Evolutionary conservation across 257 asterid genomes (phyloP), one percentile per base, ranked within the genome.

Genomic region (Jasminum sambac): DNA sequence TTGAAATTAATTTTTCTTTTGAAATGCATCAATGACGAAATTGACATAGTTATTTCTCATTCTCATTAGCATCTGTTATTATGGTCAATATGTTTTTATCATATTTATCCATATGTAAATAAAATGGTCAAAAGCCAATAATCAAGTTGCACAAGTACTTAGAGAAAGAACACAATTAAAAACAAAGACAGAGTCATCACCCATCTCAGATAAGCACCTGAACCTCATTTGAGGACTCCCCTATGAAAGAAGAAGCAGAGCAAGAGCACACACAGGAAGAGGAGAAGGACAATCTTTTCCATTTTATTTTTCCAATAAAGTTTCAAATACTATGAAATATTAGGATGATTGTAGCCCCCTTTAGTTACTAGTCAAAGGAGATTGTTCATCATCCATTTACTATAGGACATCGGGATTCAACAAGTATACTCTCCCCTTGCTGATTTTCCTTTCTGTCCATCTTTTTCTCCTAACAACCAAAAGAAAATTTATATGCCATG

Each of bases 291-390:
- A 30, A n/a, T 57, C 23, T 50, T 38, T 40, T 38, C 52, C 57
- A 52, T 41, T 8, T 11, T 8, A 25, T n/a, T 61, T 36, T 64
- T 30, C 6, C 11, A 17, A 26, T 66, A 58, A 5, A 38, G 41
- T 48, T 58, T 34, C 26, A 48, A 67, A 43, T 57, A 72, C 8
- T 57, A 63, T 19, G 30, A 50, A 58, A 80, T 81, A 67, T 83
- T 0, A 19, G 86, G 85, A 71, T 50, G 79, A 79, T 19, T 81
- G 90, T 85, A 83, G 88, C 88, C 88, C 84, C 88, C 90, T 8
- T 78, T 72, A 13, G 75, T 77, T 79, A 72, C 83, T 85, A 64
- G 16, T 74, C 72, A 42, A 78, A 70, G 83, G 83, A 76, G 86
- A 80, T 39, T 82, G 86, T 85, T 83, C 90, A 50, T 69, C 83